Percentiles rank a stretch among this genome's conserved stretches.
These are phyloP conservation scores for Elsinoe fawcettii DNA, from an alignment of 2,329 filamentous ascomycete genomes.

Conservation along the genomic window DNA sequence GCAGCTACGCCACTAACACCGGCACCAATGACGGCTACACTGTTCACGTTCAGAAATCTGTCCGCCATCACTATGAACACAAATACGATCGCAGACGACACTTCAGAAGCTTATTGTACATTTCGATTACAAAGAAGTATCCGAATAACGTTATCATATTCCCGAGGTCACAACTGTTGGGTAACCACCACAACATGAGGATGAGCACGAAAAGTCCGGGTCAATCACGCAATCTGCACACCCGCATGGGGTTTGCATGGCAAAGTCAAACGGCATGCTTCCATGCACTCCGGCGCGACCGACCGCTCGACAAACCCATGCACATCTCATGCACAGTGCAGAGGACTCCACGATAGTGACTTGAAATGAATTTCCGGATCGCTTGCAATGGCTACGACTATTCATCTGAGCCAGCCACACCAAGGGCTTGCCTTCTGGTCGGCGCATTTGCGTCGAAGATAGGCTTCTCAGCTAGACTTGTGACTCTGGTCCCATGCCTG, in stretches of 20 bases:
- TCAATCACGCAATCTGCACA: constrained; percentile 3
- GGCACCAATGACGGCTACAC: constrained; percentile 45
- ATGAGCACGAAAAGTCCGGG: constrained; percentile 6
- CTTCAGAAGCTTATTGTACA: background rate
- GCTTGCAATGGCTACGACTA: background rate
- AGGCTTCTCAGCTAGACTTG: constrained; percentile 62
- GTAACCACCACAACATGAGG: background rate
- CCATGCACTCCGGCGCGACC: background rate
- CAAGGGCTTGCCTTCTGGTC: constrained; percentile 58
- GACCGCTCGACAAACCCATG: background rate
- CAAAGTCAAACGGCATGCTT: background rate
- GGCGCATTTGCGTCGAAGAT: constrained; percentile 58
- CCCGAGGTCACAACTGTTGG: background rate
- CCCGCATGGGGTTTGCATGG: background rate
- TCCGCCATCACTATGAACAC: background rate
- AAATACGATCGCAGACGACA: background rate
- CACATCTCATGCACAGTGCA: background rate
- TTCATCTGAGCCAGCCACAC: constrained; percentile 41
- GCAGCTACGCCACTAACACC: constrained; percentile 44
- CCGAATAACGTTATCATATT: background rate
- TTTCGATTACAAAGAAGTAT: background rate
- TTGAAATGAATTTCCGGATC: no score
- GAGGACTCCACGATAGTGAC: no score
- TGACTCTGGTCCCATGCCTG: constrained; percentile 65
- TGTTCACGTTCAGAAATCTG: constrained; percentile 4